Evolutionary conservation across 1,139 yeast genomes (phyloP).

Genomic region (Saccharomyces pastorianus): DNA sequence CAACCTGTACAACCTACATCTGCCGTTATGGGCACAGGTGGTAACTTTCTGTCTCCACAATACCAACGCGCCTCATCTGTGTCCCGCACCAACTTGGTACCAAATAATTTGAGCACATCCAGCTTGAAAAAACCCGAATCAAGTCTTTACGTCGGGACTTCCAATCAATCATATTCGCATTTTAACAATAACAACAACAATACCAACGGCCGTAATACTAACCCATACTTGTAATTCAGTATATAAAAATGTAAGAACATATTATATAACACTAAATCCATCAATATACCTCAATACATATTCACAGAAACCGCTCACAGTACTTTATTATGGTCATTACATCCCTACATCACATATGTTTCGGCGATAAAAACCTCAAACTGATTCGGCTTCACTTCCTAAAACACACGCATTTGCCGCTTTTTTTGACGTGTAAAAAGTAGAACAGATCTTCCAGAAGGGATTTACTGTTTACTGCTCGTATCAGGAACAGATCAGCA

Average conservation of each 20-base stretch:
- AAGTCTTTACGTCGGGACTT: constrained; percentile 18
- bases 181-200: constrained; percentile 5
- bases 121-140: constrained; percentile 26
- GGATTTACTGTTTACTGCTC: background rate
- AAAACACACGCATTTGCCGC: background rate
- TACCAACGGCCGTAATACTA: background rate
- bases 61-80: background rate
- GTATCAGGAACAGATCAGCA: background rate
- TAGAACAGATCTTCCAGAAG: background rate
- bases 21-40: constrained; percentile 24
- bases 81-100: constrained; percentile 3
- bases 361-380: background rate
- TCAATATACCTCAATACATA: background rate
- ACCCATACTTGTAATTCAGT: constrained; percentile 8
- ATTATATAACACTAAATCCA: background rate
- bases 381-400: background rate
- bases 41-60: background rate
- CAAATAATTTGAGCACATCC: background rate
- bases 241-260: background rate
- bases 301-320: background rate
- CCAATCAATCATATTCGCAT: constrained; percentile 16
- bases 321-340: background rate
- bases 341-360: background rate
- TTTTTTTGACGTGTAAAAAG: background rate
- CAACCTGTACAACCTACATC: constrained; percentile 31